Evolutionary conservation across 2,329 filamentous ascomycete species (phyloP), one percentile per base, ranked within the genome.

Genomic region (Aspergillus brunneoviolaceus): DNA sequence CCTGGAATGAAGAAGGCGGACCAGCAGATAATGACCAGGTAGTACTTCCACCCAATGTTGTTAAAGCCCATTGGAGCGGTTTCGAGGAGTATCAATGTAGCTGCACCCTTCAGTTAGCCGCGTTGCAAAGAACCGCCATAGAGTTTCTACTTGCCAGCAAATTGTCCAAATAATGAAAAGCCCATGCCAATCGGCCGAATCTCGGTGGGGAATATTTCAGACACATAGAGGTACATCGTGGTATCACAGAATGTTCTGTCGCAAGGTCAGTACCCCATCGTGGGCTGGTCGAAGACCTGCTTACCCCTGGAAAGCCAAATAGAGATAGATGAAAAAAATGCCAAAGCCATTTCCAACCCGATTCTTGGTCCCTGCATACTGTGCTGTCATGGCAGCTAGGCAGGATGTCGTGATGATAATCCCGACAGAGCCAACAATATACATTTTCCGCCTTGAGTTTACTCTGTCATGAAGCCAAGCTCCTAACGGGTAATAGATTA

Each of bases 151-250:
- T 55, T 57, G 73, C 73, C 68, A 2, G 79, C 76, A 61, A 81
- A 82, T 60, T 82, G 80, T 3, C 81, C 81, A 55, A 83, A 82
- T 1, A 84, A 62, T 0, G 79, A 81, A 67, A 82, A 81, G 0
- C 79, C 81, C 74, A 83, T 82, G 9, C 81, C 81, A 33, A 82
- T 83, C 0, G 81, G 76, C 2, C 82, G 76, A 29, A 83, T 81
- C 55, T 82, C 79, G 0, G 80, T 82, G 0, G 80, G 79, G 67
- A 79, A 80, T 19, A 81, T 81, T 67, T 81, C 79, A 2, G 74
- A 73, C 31, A 79, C 72, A 57, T 80, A 80, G 23, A 80, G 70
- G 59, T 80, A 82, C 68, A 80, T 79, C 16, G 76, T 80, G 2
- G 80, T 80, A 60, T 82, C 80, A 47, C 80, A 74, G 64, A 73